These are phyloP conservation scores for Phytophthora constricta DNA, from an alignment of 352 stramenopile genomes.

Conservation along the genomic window DNA sequence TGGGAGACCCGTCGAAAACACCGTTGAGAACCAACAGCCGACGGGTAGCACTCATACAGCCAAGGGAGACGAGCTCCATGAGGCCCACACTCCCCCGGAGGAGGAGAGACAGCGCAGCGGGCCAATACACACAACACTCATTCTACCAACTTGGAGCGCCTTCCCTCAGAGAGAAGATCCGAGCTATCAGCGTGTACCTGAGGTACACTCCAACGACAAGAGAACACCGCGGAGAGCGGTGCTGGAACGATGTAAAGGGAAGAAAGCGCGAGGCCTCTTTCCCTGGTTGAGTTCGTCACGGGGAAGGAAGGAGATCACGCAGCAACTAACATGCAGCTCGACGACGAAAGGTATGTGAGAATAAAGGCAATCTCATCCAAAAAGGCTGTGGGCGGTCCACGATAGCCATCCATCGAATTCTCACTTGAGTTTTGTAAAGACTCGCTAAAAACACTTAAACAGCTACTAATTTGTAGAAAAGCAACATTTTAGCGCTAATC, in stretches of 20 bases:
- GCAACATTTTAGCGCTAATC: too few species aligned
- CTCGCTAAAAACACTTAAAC: too few species aligned
- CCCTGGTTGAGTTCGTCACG: conserved; percentile 45
- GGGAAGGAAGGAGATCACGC: too few species aligned
- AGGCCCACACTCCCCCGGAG: conserved; percentile 50
- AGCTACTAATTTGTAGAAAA: too few species aligned
- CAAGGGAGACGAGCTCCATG: conserved; percentile 29
- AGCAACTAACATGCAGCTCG: too few species aligned
- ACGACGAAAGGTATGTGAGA: too few species aligned
- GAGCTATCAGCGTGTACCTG: conserved; percentile 72
- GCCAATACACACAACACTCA: conserved; percentile 34
- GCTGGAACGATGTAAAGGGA: conserved; percentile 56
- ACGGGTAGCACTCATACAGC: conserved; percentile 68
- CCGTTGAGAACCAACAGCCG: conserved; percentile 84
- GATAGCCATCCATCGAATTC: background rate
- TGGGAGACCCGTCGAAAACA: conserved; percentile 65
- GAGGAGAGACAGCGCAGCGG: conserved; percentile 42
- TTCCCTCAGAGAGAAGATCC: conserved; percentile 86
- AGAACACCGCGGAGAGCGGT: conserved; percentile 41
- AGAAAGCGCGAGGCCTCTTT: conserved; percentile 1
- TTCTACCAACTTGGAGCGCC: background rate
- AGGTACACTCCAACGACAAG: conserved; percentile 64
- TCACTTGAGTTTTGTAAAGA: too few species aligned
- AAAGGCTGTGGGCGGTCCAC: too few species aligned
- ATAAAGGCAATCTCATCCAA: too few species aligned